phyloP scores from a whole-genome alignment of 495 filamentous ascomycete genomes.

The Xylaria scruposa region DNA sequence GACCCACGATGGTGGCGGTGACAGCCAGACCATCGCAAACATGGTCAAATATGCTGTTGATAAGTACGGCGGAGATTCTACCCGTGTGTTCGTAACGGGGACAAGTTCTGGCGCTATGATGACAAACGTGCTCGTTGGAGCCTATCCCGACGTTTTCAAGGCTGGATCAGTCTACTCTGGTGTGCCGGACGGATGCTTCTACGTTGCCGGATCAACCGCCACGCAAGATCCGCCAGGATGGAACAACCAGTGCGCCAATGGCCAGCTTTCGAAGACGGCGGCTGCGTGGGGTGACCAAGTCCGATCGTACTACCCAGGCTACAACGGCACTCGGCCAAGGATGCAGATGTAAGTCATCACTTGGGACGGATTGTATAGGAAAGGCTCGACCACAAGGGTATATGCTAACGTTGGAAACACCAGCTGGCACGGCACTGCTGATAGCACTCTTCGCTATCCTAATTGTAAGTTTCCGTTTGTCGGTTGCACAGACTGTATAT shows the following conservation, averaged over 20 bases:
- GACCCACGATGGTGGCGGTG: conserved; percentile 61
- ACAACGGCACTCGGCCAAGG: conserved; percentile 52
- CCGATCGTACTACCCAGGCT: conserved; percentile 56
- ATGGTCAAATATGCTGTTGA: conserved; percentile 63
- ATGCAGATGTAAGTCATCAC: conserved; percentile 54
- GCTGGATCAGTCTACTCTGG: conserved; percentile 59
- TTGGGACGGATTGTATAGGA: background rate
- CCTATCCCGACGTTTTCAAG: conserved; percentile 61
- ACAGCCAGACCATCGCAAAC: conserved; percentile 63
- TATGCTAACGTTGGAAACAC: background rate
- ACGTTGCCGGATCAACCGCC: conserved; percentile 48
- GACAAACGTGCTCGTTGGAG: conserved; percentile 57
- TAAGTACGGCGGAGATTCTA: conserved; percentile 57
- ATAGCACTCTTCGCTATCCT: conserved; percentile 50
- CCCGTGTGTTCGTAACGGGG: conserved; percentile 58
- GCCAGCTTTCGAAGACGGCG: conserved; percentile 53
- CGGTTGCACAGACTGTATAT: background rate
- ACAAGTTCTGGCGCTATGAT: conserved; percentile 64
- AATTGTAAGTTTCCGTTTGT: conserved; percentile 39
- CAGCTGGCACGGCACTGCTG: conserved; percentile 54
- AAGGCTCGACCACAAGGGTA: background rate
- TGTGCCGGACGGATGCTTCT: conserved; percentile 57
- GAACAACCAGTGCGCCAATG: conserved; percentile 54
- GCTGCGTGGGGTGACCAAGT: conserved; percentile 57
- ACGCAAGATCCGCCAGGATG: conserved; percentile 56